Evolutionary conservation across 495 filamentous ascomycete genomes (phyloP), one percentile per base, ranked within the genome.

Genomic region (Aspergillus cristatus): DNA sequence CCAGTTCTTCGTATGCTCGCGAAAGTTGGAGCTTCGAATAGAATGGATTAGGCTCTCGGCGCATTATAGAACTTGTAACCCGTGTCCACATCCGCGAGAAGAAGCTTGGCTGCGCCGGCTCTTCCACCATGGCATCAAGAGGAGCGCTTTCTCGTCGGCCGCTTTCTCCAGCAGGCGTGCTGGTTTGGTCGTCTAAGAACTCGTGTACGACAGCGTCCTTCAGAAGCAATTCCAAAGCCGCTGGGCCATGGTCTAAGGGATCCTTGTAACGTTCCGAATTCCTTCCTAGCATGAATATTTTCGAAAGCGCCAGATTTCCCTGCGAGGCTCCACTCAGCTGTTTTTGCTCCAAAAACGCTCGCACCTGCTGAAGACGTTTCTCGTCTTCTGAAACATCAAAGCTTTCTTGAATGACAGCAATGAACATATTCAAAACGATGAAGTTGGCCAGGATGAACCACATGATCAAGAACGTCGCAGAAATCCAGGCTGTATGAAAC

Each of bases 301-400:
- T 81, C 0, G 87, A 87, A 28, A 98, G 70, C 0, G 87, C 84
- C 17, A 97, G 72, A 50, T 87, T 94, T 34, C 79, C 70, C 43
- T 75, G 66, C 7, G 70, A 69, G 14, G 68, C 62, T 22, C 71
- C 71, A 18, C 81, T 82, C 14, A 96, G 70, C 47, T 97, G 88
- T 49, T 88, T 90, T 42, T 86, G 83, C 49, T 94, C 85, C 30
- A 99, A 60, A 50, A 99, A 97, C 5, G 89, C 80, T 49, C 85
- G 84, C 35, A 99, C 86, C 63, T 99, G 91, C 50, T 96, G 84
- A 40, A 95, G 67, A 17, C 91, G 88, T 58, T 99, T 99, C 61
- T 96, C 86, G 51, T 99, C 93, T 58, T 99, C 91, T 6, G 87
- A 89, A n/a, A 99, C 87, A 62, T 99, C 91, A 54, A 99, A 99